phyloP scores from a whole-genome alignment of 345 rosid genomes.

The Gossypium arboreum region DNA sequence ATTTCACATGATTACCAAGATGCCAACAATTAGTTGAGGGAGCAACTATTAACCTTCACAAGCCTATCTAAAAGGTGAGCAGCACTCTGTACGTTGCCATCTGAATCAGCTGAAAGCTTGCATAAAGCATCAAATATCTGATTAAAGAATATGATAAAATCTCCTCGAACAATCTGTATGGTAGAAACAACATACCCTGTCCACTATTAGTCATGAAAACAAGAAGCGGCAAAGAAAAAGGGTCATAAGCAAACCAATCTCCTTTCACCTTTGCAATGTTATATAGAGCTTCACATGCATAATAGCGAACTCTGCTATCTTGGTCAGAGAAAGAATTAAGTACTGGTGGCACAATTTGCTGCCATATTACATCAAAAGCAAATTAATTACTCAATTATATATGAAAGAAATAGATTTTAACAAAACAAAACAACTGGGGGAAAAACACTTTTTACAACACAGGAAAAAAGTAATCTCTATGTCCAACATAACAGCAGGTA shows the following conservation, averaged over 20 bases:
- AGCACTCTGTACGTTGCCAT: slow-evolving; percentile 97
- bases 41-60: slow-evolving; percentile 59
- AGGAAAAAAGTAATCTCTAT: neutral
- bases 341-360: slow-evolving; percentile 98
- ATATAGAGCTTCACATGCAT: slow-evolving; percentile 98
- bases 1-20: slow-evolving; percentile 3
- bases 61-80: slow-evolving; percentile 98
- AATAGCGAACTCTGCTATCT: slow-evolving; percentile 96
- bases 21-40: neutral
- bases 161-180: slow-evolving; percentile 93
- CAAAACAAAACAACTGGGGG: neutral
- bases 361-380: slow-evolving; percentile 29
- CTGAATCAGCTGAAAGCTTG: slow-evolving; percentile 96
- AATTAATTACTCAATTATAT: slow-evolving; percentile 12
- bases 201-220: neutral
- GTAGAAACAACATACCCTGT: slow-evolving; percentile 20
- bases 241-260: neutral
- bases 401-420: neutral
- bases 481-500: neutral
- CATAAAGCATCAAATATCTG: slow-evolving; percentile 93
- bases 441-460: neutral
- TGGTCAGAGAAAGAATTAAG: slow-evolving; percentile 84
- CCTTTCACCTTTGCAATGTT: slow-evolving; percentile 88
- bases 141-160: slow-evolving; percentile 91
- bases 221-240: neutral